Base-by-base conservation (phyloP, 2,329 filamentous ascomycete species). In the Beauveria asiatica region DNA sequence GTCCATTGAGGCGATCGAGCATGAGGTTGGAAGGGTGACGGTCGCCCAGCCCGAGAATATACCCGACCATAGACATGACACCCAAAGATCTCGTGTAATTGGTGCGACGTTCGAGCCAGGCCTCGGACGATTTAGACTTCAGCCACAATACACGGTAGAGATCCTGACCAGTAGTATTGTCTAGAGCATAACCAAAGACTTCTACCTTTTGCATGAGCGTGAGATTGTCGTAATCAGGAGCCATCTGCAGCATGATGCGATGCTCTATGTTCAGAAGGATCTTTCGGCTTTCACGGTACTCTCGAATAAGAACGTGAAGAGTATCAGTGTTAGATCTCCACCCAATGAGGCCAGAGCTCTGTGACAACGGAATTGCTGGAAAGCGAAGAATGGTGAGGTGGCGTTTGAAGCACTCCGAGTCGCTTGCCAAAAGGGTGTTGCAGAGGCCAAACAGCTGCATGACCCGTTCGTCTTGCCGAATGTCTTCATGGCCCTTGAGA, bases 61-160 rank as follows among this genome's bases (percentile, higher is more conserved):
- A 99, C 64, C 94, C 94, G n/a, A 97, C 94, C 92, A 99, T 99
- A n/a, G 92, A 97, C 94, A 99, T 99, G 68, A 99, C 94, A 67
- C 91, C 94, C 2, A 99, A 81, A 1, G 93, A 97, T 61, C 94
- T 88, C 19, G 94, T 99, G 76, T 99, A 99, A 72, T 96, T 99
- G n/a, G 95, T 99, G 57, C 94, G 88, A 48, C 94, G 84, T 74
- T 97, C 94, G 39, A 99, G 85, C 94, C 94, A 99, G 2, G 93
- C 89, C 74, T 99, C 94, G 0, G 93, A 97, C 63, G 90, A 96
- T 80, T 97, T 97, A 70, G 91, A 96, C 83, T 99, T 99, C 66
- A 99, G 82, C 94, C 95, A 99, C 41, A 99, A 79, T 2, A 99
- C 93, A 42, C 94, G 90, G 75, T 99, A 99, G 27, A 99, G 80